These are phyloP conservation scores for Tricholoma matsutake DNA, from an alignment of 768 basidiomycete genomes.

Conservation along the genomic window DNA sequence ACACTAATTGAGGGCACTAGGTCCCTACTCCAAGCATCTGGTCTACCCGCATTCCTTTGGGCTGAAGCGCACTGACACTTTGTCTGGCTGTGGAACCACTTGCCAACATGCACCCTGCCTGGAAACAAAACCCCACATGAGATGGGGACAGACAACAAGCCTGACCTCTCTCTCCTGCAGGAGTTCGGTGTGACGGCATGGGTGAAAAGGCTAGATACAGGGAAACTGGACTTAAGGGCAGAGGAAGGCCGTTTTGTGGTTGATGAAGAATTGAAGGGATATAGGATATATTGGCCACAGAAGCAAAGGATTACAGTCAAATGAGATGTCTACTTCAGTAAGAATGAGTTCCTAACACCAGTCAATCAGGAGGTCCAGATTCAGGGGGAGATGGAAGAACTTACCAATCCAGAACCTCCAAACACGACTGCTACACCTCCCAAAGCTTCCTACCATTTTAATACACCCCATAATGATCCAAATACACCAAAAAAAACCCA, in stretches of 20 bases:
- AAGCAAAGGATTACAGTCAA: neutral
- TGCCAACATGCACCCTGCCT: neutral
- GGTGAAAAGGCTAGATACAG: neutral
- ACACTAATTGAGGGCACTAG: neutral
- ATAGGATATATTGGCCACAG: neutral
- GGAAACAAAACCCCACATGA: slow-evolving; percentile 5
- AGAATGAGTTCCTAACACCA: slow-evolving; percentile 4
- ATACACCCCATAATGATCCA: neutral
- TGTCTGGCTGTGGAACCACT: slow-evolving; percentile 3
- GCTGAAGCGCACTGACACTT: slow-evolving; percentile 6
- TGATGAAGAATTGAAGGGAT: too few species aligned
- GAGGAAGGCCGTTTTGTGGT: neutral
- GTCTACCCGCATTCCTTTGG: slow-evolving; percentile 7
- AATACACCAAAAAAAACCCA: neutral
- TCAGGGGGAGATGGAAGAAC: neutral
- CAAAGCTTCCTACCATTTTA: neutral
- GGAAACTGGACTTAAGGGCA: slow-evolving; percentile 6
- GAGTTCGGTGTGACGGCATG: slow-evolving; percentile 3
- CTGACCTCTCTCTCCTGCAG: neutral
- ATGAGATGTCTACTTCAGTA: slow-evolving; percentile 11
- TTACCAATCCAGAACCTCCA: neutral
- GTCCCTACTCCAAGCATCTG: slow-evolving; percentile 3
- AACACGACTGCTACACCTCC: neutral
- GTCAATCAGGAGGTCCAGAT: neutral
- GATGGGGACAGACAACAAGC: slow-evolving; percentile 3